Conservation (phyloP, 2,329 filamentous ascomycete species). For the Paecilomyces sp. region DNA sequence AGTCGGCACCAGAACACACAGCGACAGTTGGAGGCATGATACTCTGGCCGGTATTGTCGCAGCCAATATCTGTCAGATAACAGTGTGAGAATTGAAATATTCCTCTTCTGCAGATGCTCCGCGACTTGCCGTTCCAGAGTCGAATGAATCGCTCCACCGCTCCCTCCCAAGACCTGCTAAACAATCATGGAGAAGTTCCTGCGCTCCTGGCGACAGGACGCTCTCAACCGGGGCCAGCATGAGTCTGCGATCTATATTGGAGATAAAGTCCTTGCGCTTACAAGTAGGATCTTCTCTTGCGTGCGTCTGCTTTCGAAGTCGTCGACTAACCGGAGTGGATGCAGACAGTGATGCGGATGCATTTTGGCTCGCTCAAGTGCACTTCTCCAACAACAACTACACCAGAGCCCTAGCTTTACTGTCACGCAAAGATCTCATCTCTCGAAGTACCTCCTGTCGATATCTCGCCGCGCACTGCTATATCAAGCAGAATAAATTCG, state of each 20-base stretch:
- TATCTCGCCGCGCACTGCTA: conserved; percentile 93
- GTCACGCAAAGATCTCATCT: conserved; percentile 71
- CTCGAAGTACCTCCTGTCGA: conserved; percentile 75
- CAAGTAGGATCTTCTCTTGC: conserved; percentile 53
- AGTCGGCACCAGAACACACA: not conserved
- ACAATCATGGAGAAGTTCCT: conserved; percentile 79
- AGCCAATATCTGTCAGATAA: not conserved
- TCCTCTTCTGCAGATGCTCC: not conserved
- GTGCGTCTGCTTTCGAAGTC: conserved; percentile 4
- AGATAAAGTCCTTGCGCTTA: conserved; percentile 91
- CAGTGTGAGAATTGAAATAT: not conserved
- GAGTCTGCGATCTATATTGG: conserved; percentile 95
- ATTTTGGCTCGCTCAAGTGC: conserved; percentile 96
- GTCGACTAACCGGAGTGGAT: conserved; percentile 5
- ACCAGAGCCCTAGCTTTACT: conserved; percentile 84
- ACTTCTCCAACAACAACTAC: conserved; percentile 93
- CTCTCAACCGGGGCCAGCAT: conserved; percentile 90
- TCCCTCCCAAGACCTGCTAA: not conserved
- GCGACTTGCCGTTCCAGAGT: not conserved
- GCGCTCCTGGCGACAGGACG: conserved; percentile 90
- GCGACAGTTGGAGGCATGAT: not conserved
- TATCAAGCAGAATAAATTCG: conserved; percentile 83
- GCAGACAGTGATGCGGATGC: conserved; percentile 87
- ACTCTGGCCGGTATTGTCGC: not conserved
- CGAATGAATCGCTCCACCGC: not conserved